phyloP scores from a whole-genome alignment of 2,329 filamentous ascomycete genomes.

The Epicoccum nigrum region DNA sequence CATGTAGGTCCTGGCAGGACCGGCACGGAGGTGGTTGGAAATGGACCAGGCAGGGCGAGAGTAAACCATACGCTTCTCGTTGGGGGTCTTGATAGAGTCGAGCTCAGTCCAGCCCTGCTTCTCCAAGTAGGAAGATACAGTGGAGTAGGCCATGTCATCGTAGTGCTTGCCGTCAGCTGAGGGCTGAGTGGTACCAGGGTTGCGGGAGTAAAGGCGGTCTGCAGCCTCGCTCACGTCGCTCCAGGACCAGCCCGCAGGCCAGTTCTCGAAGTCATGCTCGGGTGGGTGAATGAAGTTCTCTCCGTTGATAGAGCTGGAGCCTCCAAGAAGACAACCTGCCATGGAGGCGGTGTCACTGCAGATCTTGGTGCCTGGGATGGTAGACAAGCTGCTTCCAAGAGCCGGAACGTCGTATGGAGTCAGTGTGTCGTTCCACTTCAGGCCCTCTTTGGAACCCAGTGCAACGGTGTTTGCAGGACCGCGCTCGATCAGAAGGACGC shows the following conservation, averaged over 20 bases:
- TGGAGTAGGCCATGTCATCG: conserved; percentile 27
- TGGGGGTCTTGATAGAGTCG: conserved; percentile 26
- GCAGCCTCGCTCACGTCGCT: conserved; percentile 24
- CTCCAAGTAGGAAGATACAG: conserved; percentile 26
- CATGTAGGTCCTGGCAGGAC: conserved; percentile 31
- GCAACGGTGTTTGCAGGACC: conserved; percentile 15
- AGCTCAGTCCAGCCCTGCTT: conserved; percentile 24
- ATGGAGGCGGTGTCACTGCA: conserved; percentile 19
- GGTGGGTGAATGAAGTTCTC: conserved; percentile 62
- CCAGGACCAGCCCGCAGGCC: conserved; percentile 33
- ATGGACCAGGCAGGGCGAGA: conserved; percentile 23
- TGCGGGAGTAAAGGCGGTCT: conserved; percentile 28
- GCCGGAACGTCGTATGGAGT: conserved; percentile 14
- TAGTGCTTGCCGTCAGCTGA: conserved; percentile 30
- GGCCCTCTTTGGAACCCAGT: conserved; percentile 7
- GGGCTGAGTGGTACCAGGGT: conserved; percentile 30
- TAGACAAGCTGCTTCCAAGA: conserved; percentile 15
- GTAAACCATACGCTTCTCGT: conserved; percentile 29
- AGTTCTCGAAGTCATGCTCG: conserved; percentile 36
- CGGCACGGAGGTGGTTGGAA: conserved; percentile 25
- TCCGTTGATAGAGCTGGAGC: conserved; percentile 54
- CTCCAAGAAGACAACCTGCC: conserved; percentile 39
- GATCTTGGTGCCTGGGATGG: conserved; percentile 17
- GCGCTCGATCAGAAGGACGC: conserved; percentile 17
- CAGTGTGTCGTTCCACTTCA: conserved; percentile 16